phyloP scores from a whole-genome alignment of 495 filamentous ascomycete genomes.

The Penicillium lividum region DNA sequence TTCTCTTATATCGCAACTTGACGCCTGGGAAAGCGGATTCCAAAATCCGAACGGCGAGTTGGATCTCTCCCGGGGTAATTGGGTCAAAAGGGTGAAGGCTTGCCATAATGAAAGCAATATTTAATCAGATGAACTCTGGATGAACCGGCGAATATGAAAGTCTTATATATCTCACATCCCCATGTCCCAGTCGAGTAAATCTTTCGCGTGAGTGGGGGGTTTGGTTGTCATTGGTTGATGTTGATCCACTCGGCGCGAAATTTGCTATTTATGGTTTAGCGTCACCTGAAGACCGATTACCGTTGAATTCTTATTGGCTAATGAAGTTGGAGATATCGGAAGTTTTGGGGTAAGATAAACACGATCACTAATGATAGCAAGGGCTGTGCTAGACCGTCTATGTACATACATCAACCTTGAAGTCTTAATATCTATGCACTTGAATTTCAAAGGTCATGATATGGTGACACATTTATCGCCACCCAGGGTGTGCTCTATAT shows the following conservation, averaged over 20 bases:
- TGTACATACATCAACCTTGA: too few species aligned
- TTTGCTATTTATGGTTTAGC: slow-evolving; percentile 23
- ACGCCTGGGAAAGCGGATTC: slow-evolving; percentile 42
- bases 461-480: too few species aligned
- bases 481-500: too few species aligned
- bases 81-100: slow-evolving; percentile 47
- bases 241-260: slow-evolving; percentile 20
- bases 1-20: slow-evolving; percentile 45
- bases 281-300: not conserved
- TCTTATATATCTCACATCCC: slow-evolving; percentile 13
- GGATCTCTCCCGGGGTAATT: slow-evolving; percentile 44
- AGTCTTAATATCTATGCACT: too few species aligned
- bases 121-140: not conserved
- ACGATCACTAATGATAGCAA: too few species aligned
- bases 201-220: slow-evolving; percentile 18
- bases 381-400: too few species aligned
- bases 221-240: slow-evolving; percentile 15
- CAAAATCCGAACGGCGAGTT: slow-evolving; percentile 40
- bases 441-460: too few species aligned
- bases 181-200: slow-evolving; percentile 20
- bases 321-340: not conserved
- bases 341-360: not conserved
- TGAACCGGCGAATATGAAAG: not conserved
- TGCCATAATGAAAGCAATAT: slow-evolving; percentile 19
- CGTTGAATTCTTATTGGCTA: not conserved